Conservation (phyloP, 2,329 filamentous ascomycete genomes). For the Anisogramma anomala region DNA sequence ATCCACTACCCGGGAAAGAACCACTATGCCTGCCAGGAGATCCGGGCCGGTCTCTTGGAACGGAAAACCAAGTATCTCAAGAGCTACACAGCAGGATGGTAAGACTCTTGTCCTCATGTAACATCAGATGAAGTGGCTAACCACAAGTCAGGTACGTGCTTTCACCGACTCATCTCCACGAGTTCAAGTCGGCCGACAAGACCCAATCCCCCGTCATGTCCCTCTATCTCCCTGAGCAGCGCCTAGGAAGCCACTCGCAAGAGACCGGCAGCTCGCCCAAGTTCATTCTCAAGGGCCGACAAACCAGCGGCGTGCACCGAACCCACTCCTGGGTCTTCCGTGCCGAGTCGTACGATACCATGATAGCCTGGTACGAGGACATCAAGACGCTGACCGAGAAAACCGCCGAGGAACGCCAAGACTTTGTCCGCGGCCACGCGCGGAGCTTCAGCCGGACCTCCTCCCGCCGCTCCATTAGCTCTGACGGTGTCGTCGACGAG, state of each 20-base stretch:
- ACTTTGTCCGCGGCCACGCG: conserved; percentile 73
- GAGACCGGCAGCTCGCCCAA: conserved; percentile 82
- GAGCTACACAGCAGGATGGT: conserved; percentile 94
- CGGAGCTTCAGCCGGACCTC: conserved; percentile 59
- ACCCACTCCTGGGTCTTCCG: conserved; percentile 63
- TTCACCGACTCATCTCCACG: conserved; percentile 91
- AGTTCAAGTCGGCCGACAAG: conserved; percentile 97
- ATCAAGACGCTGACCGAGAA: conserved; percentile 84
- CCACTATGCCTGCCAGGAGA: conserved; percentile 69
- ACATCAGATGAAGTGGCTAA: neutral
- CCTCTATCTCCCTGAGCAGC: conserved; percentile 86
- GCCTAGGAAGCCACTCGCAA: conserved; percentile 81
- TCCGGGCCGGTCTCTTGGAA: conserved; percentile 82
- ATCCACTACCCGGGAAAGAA: conserved; percentile 88
- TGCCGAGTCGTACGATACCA: conserved; percentile 71
- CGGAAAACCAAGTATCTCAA: conserved; percentile 98
- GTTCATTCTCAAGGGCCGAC: conserved; percentile 92
- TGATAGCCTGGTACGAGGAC: conserved; percentile 94
- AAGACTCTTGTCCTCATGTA: conserved; percentile 23
- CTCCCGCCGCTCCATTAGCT: conserved; percentile 52
- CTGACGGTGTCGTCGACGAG: conserved; percentile 68
- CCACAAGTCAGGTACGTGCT: conserved; percentile 67
- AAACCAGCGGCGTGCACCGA: conserved; percentile 85
- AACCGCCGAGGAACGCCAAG: conserved; percentile 74
- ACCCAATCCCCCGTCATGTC: conserved; percentile 91